These are phyloP conservation scores for Solanum virginianum DNA, from an alignment of 257 asterid species.

Conservation along the genomic window DNA sequence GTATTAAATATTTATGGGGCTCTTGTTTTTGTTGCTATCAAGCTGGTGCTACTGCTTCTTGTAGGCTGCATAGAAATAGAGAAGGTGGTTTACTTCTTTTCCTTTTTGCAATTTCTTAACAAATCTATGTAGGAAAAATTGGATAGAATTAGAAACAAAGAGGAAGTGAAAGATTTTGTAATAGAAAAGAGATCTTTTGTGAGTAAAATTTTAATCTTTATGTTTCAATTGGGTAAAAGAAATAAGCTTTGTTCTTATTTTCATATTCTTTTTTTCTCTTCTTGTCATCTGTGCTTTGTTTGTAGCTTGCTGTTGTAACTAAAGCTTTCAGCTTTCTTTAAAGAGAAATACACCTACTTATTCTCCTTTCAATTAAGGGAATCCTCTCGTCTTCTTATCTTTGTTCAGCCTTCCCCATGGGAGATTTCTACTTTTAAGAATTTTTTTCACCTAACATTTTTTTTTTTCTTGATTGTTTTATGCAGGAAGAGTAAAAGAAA, in stretches of 20 bases:
- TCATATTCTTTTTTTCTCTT: not conserved
- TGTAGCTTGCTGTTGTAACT: not conserved
- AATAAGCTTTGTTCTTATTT: not conserved
- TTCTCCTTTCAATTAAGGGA: constrained; percentile 6
- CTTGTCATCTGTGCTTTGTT: not conserved
- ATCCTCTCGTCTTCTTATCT: constrained; percentile 13
- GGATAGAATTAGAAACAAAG: not conserved
- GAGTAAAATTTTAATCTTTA: constrained; percentile 13
- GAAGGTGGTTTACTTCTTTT: constrained; percentile 22
- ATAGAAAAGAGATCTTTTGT: constrained; percentile 14
- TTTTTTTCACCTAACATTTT: not conserved
- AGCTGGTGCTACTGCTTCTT: constrained; percentile 24
- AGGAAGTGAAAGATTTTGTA: not conserved
- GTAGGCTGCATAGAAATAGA: constrained; percentile 22
- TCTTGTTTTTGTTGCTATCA: constrained; percentile 11
- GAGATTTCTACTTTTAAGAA: not conserved
- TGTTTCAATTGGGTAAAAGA: constrained; percentile 1
- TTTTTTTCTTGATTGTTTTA: not conserved
- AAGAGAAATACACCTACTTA: constrained; percentile 29
- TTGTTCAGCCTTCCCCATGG: not conserved
- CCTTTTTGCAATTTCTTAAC: constrained; percentile 19
- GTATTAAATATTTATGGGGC: too few relatives aligned
- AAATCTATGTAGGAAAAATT: not conserved
- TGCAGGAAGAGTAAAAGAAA: not conserved
- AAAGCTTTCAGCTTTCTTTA: constrained; percentile 13